Evolutionary conservation across 495 filamentous ascomycete species (phyloP), one percentile per base, ranked within the genome.

Genomic region (Recurvomyces mirabilis): DNA sequence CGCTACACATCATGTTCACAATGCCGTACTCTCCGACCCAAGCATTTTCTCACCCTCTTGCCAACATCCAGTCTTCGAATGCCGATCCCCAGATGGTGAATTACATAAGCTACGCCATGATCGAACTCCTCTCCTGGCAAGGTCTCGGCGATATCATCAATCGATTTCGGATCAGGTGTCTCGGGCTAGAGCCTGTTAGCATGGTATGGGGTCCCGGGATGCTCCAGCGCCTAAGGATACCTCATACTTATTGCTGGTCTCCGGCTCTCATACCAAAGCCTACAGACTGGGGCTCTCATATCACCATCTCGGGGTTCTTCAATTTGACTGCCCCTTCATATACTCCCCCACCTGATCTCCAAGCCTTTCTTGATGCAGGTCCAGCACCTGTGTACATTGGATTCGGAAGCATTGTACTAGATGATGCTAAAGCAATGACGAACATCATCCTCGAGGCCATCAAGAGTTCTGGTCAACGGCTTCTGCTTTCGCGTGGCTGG

Each of bases 1-100:
- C 84, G 9, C 62, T 89, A 4, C 81, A 87, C 60, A 59, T 89
- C 43, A 86, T 89, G 78, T 89, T 88, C 62, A 88, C 84, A 68
- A 87, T 82, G 77, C 73, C 73, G 4, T 77, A 69, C 66, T 70
- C 72, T 7, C 74, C 78, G 0, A 85, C 81, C 0, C 71, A 71
- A 43, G 69, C 73, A 5, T 84, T 85, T 48, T 79, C 81, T 1
- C 81, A 86, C 51, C 81, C 81, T 3, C 62, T 86, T 21, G 81
- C 81, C 25, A 83, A 77, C 49, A 74, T 84, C 35, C 73, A 75
- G 41, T 72, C 68, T 28, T 68, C 67, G 12, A 79, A 81, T 52
- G 64, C 67, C 24, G 72, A 76, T 48, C 54, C 69, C 1, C 65
- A 67, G 12, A 64, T 75, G 29, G 75, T 79, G 3, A 89, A 89